Evolutionary conservation across 768 basidiomycete species (phyloP), one percentile per base, ranked within the genome.

Genomic region (Cantharellus cinnabarinus): DNA sequence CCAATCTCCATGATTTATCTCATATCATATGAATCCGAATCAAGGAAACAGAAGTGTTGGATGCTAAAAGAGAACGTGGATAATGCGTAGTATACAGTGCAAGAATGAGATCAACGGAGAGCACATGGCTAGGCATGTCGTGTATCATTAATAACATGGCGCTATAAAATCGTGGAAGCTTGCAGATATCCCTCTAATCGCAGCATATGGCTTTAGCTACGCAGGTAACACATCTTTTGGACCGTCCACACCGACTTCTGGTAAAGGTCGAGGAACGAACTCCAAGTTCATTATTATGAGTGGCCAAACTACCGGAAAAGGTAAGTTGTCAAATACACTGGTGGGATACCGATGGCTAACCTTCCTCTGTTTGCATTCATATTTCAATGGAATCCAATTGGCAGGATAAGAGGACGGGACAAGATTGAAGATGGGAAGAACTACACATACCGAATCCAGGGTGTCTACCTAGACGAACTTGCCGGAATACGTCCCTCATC

Each of bases 401-500:
- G 20, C 20, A 29, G 20, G 20, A 29, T 29, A 29, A 29, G 20
- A 29, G 20, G 20, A 29, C 44, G 44, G 29, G 1, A 48, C 29
- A 1, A 48, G 20, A 29, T 29, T 1, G 20, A 29, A 29, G 20
- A 29, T 29, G 20, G 20, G 29, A 48, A 48, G 44, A 48, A 48
- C 44, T 10, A 10, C 44, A 48, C 60, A 89, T 85, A 70, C 89
- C 89, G 66, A 89, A 90, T 0, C 89, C 88, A 15, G 86, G 83
- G 67, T 89, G 85, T 41, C 85, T 75, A 50, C 89, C 89, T 54
- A 79, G 75, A 59, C 89, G 75, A 48, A 93, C 89, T 69, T 89
- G 85, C 59, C 81, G 77, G 85, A 87, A 90, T 3, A 91, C 83
- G 62, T 76, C 77, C 58, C 77, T 77, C 86, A 91, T 88, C 7